phyloP scores from a whole-genome alignment of 768 basidiomycete species.

The Amanita rimosa region DNA sequence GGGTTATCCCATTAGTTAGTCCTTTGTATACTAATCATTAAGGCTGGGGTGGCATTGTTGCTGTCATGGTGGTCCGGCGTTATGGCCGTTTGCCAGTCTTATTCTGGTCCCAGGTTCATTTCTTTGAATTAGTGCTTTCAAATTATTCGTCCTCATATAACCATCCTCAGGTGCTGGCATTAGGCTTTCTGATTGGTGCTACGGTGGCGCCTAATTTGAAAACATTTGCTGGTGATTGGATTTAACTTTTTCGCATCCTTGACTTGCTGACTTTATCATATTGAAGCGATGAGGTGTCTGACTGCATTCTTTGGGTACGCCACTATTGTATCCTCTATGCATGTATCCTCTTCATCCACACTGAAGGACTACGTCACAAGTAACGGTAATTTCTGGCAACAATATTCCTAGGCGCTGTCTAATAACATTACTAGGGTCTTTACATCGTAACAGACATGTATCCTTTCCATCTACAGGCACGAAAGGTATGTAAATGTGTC shows the following conservation, averaged over 20 bases:
- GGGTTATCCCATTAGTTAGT: background rate
- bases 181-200: slow-evolving; percentile 33
- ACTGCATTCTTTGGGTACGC: slow-evolving; percentile 43
- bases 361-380: slow-evolving; percentile 2
- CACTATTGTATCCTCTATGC: background rate
- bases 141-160: background rate
- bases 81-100: slow-evolving; percentile 55
- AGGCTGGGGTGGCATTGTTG: slow-evolving; percentile 50
- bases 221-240: slow-evolving; percentile 39
- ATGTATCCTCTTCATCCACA: background rate
- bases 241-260: background rate
- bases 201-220: slow-evolving; percentile 47
- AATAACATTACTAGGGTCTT: slow-evolving; percentile 20
- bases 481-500: slow-evolving; percentile 30
- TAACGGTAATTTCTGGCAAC: background rate
- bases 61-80: slow-evolving; percentile 54
- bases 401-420: background rate
- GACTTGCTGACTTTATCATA: background rate
- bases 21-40: slow-evolving; percentile 10
- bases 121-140: background rate
- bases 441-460: slow-evolving; percentile 43
- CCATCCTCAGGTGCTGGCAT: slow-evolving; percentile 32
- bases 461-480: slow-evolving; percentile 53
- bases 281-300: slow-evolving; percentile 43
- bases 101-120: slow-evolving; percentile 57